Base-by-base conservation (phyloP, 352 stramenopile genomes). In the Phytophthora melonis region DNA sequence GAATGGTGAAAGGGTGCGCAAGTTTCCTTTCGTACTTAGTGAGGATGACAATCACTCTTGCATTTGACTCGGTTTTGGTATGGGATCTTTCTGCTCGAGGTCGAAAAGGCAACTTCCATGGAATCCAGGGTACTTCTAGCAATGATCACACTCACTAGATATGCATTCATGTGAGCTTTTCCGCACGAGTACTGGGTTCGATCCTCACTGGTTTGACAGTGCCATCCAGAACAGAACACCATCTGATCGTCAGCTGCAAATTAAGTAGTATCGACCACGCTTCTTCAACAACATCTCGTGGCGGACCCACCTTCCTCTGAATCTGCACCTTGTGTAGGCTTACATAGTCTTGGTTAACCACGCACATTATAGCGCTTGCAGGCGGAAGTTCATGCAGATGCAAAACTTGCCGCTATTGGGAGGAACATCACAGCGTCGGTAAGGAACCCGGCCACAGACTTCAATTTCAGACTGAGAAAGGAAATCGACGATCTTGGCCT, bases 301-400 rank as follows among this genome's bases (percentile, higher is more conserved):
- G 1, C 1, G 18, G 25, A 0, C 62, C 73, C 18, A 73, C 23
- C 0, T 66, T 50, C 4, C 32, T 47, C 25, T 72, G 41, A 57
- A 83, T 79, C n/a, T 82, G 59, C 23, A 62, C 55, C 39, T 60
- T 71, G 0, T 53, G 76, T 3, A 78, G 23, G 21, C 19, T 11
- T 4, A 74, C 45, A n/a, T 61, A 69, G n/a, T 58, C 52, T 6
- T 70, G 23, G 8, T 58, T 55, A 4, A 61, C 49, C 11, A 69
- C 5, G 18, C 73, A 83, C 13, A 53, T 41, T n/a, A n/a, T 13
- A 81, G 47, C 14, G 69, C 59, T 23, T 72, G 66, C 66, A 81
- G 47, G 1, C 53, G 30, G 16, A 49, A 55, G 56, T 75, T 81
- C 58, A 75, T 74, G 73, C 77, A 83, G 23, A 83, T 81, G 0